phyloP scores from a whole-genome alignment of 2,329 filamentous ascomycete genomes.

The Apiospora koreana region DNA sequence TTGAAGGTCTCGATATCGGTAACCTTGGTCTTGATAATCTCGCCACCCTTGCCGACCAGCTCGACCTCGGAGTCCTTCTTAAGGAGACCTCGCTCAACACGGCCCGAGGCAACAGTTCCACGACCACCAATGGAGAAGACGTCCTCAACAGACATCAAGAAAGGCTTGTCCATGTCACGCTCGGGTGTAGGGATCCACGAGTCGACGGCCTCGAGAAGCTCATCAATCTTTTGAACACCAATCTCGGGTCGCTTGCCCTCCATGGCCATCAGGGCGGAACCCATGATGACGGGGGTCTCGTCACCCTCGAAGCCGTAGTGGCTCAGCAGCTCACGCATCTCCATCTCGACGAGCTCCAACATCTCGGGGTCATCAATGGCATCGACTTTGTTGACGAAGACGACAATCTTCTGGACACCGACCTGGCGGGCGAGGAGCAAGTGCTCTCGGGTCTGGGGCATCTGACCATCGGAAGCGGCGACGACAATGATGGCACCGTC shows the following conservation, averaged over 20 bases:
- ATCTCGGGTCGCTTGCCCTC: slow-evolving; percentile 87
- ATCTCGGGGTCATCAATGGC: slow-evolving; percentile 97
- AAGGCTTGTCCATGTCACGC: slow-evolving; percentile 96
- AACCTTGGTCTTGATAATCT: slow-evolving; percentile 95
- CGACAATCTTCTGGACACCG: slow-evolving; percentile 95
- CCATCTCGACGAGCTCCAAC: slow-evolving; percentile 99
- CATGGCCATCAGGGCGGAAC: slow-evolving; percentile 92
- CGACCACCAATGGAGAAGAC: slow-evolving; percentile 89
- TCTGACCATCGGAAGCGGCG: slow-evolving; percentile 96
- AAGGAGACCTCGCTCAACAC: slow-evolving; percentile 92
- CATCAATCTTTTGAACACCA: slow-evolving; percentile 83
- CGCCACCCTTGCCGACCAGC: slow-evolving; percentile 81
- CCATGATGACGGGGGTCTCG: slow-evolving; percentile 95
- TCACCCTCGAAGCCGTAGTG: slow-evolving; percentile 98
- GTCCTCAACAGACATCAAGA: slow-evolving; percentile 98
- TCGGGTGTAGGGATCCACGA: slow-evolving; percentile 93
- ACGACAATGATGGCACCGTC: slow-evolving; percentile 99
- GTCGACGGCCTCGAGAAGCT: slow-evolving; percentile 88
- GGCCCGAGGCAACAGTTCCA: slow-evolving; percentile 94
- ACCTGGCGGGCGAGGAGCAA: slow-evolving; percentile 96
- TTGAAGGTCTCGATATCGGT: slow-evolving; percentile 99
- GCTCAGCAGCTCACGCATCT: slow-evolving; percentile 95
- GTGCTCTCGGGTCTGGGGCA: slow-evolving; percentile 99
- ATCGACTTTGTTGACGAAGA: slow-evolving; percentile 99
- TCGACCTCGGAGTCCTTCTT: slow-evolving; percentile 96